Evolutionary conservation across 495 filamentous ascomycete species (phyloP).

Genomic region (Hypoxylon crocopeplum): DNA sequence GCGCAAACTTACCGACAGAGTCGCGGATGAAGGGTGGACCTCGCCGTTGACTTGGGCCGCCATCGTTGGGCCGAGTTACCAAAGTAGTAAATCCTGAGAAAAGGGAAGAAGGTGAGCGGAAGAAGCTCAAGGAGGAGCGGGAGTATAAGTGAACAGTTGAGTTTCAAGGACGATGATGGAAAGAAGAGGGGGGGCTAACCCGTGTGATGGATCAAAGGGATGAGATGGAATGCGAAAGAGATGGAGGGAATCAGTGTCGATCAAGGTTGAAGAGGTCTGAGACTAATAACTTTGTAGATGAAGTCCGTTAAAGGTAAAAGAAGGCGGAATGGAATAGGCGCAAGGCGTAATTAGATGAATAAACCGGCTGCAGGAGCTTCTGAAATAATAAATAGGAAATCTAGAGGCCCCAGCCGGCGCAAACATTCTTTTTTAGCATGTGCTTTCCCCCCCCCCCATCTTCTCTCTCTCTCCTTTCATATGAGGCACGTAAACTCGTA

Average conservation of each 20-base stretch:
- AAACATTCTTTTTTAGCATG: slow-evolving; percentile 35
- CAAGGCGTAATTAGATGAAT: slow-evolving; percentile 11
- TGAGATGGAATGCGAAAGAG: slow-evolving; percentile 4
- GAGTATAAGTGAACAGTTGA: slow-evolving; percentile 21
- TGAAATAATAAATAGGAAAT: slow-evolving; percentile 29
- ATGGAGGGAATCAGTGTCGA: neutral
- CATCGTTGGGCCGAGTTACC: slow-evolving; percentile 38
- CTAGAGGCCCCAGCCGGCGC: slow-evolving; percentile 7
- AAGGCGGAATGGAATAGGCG: slow-evolving; percentile 15
- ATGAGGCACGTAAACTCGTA: neutral
- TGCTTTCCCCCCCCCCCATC: slow-evolving; percentile 20
- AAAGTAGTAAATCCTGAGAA: slow-evolving; percentile 5
- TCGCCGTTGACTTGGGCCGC: slow-evolving; percentile 70
- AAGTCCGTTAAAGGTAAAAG: slow-evolving; percentile 32
- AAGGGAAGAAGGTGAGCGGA: neutral
- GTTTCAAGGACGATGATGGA: slow-evolving; percentile 17
- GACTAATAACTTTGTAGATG: slow-evolving; percentile 25
- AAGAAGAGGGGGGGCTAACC: too few species aligned
- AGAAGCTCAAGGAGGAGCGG: slow-evolving; percentile 7
- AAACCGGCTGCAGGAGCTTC: neutral
- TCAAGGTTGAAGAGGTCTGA: slow-evolving; percentile 31
- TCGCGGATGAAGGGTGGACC: slow-evolving; percentile 64
- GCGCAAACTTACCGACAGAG: slow-evolving; percentile 64
- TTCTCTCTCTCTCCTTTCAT: neutral
- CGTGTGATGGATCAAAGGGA: neutral